Conservation (phyloP, 345 rosid genomes). For the Lenwebbia sp. region DNA sequence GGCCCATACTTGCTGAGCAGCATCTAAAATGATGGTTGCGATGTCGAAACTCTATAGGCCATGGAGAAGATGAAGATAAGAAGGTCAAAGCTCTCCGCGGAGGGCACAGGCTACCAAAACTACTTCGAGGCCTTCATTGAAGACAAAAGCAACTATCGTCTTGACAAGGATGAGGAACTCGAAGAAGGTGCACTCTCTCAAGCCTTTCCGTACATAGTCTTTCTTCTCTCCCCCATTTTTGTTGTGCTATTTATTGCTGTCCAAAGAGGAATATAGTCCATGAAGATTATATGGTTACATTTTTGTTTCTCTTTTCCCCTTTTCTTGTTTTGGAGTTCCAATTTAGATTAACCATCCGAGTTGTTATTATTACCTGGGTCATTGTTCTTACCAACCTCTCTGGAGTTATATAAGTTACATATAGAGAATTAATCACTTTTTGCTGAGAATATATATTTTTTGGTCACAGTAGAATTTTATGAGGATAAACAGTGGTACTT, state of each 20-base stretch:
- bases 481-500: neutral
- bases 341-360: neutral
- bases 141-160: conserved; percentile 27
- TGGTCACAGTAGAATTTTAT: neutral
- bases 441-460: neutral
- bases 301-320: neutral
- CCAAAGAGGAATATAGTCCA: conserved; percentile 24
- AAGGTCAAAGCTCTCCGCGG: conserved; percentile 21
- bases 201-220: conserved; percentile 50
- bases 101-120: conserved; percentile 43
- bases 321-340: neutral
- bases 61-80: conserved; percentile 77
- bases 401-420: neutral
- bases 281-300: neutral
- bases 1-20: neutral
- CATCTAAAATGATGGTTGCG: neutral
- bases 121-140: conserved; percentile 67
- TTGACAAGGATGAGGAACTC: conserved; percentile 19
- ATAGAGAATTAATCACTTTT: neutral
- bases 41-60: conserved; percentile 30
- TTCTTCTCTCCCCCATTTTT: conserved; percentile 67
- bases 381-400: neutral
- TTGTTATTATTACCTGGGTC: neutral
- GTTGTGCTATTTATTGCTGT: conserved; percentile 39
- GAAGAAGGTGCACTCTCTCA: conserved; percentile 31